Evolutionary conservation across 371 early-diverging fungal species (phyloP).

Genomic region (Nematocida homosporus): DNA sequence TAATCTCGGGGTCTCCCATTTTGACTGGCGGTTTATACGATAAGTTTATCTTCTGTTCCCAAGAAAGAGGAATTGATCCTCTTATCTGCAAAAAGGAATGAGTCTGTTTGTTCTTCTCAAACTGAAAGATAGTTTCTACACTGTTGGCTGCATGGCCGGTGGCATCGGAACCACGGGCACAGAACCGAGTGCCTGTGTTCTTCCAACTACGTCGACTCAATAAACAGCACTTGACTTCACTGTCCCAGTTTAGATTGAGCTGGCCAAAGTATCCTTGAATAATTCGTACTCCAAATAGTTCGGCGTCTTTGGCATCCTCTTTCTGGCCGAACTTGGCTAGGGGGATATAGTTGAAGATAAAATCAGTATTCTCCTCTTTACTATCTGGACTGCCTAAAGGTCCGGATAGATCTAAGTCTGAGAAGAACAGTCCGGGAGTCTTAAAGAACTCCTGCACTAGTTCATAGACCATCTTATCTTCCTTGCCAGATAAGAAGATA

Average conservation of each 20-base stretch:
- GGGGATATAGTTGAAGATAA: conserved; percentile 65
- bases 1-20: conserved; percentile 42
- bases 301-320: neutral
- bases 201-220: conserved; percentile 83
- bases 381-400: neutral
- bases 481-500: conserved; percentile 6
- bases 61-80: conserved; percentile 86
- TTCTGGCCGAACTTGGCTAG: conserved; percentile 52
- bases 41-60: conserved; percentile 82
- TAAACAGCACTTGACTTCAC: conserved; percentile 62
- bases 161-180: conserved; percentile 88
- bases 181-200: conserved; percentile 89
- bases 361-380: conserved; percentile 56
- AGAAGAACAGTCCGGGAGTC: conserved; percentile 57
- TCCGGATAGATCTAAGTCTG: neutral
- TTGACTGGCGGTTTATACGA: conserved; percentile 76
- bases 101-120: conserved; percentile 65
- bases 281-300: conserved; percentile 36
- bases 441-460: conserved; percentile 50
- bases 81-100: conserved; percentile 75
- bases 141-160: conserved; percentile 91
- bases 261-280: conserved; percentile 66
- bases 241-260: conserved; percentile 7
- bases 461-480: conserved; percentile 7
- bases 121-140: conserved; percentile 73